Evolutionary conservation across 1,139 yeast species (phyloP), one percentile per base, ranked within the genome.

Genomic region (Scheffersomyces parashehatae): DNA sequence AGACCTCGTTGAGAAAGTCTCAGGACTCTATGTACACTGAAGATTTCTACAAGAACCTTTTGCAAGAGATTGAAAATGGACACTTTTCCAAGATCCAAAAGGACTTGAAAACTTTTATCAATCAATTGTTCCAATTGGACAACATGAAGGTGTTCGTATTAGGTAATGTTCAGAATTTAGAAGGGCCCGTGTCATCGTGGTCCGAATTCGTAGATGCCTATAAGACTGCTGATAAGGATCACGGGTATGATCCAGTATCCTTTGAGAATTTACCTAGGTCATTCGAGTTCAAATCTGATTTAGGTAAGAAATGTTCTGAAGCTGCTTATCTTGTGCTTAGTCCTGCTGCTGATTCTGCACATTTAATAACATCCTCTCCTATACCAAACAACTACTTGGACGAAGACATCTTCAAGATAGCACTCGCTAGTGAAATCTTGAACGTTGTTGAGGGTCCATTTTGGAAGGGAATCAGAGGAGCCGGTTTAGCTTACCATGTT

Each of bases 391-490:
- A 82, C 49, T 88, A 84, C 56, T 63, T 74, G 28, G 76, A 85
- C 44, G 77, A 78, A 12, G 97, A 91, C 55, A 71, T 83, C 34
- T 83, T 87, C 42, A 83, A 84, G 26, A 75, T 93, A 38, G 77
- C 85, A 0, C 74, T 93, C 15, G 89, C 93, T 6, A 76, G 86
- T 9, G 91, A 87, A 46, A 87, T 84, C 57, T 71, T 95, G 47
- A 85, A 85, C 53, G 87, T 91, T 28, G 89, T 89, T 20, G 99
- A 95, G 64, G 99, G 99, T 1, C 98, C 99, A 32, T 85, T 93
- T 53, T 93, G 99, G 98, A 80, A 90, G 58, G 96, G 95, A 40
- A 88, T 95, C 34, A 81, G 99, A 65, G 99, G 99, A 33, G 80
- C 91, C 1, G 99, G 99, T 1, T 73, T 89, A 42, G 98, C 98